Evolutionary conservation across 345 rosid species (phyloP).

Genomic region (Gossypium australe): DNA sequence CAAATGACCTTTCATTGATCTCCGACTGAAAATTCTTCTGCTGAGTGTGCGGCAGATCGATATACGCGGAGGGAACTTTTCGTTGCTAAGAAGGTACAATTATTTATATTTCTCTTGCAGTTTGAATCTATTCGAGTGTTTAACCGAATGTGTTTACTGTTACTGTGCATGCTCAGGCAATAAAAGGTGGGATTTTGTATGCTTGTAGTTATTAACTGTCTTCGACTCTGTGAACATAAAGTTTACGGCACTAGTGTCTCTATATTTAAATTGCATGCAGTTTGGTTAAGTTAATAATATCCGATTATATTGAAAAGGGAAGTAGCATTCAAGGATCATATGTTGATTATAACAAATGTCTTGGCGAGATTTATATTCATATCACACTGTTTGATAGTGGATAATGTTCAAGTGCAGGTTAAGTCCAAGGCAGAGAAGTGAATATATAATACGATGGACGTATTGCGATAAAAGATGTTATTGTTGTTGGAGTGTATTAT

Average conservation of each 20-base stretch:
- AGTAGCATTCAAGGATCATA: neutral
- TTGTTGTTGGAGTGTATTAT: neutral
- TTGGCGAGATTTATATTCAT: neutral
- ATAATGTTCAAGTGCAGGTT: slow-evolving; percentile 34
- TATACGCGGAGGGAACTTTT: slow-evolving; percentile 92
- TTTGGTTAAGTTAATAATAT: neutral
- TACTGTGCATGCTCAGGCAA: neutral
- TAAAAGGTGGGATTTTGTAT: too few relatives aligned
- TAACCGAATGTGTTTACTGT: neutral
- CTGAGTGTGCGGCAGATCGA: slow-evolving; percentile 92
- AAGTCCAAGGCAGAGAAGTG: slow-evolving; percentile 58
- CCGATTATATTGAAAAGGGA: neutral
- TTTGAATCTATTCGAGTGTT: neutral
- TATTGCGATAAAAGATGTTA: slow-evolving; percentile 27
- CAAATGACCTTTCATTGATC: slow-evolving; percentile 1
- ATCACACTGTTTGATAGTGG: neutral
- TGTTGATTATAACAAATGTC: neutral
- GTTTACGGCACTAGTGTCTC: neutral
- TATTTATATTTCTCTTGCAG: neutral
- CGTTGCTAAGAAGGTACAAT: slow-evolving; percentile 78
- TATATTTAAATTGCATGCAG: neutral
- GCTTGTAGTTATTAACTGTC: neutral
- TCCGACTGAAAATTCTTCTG: slow-evolving; percentile 9
- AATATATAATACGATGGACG: slow-evolving; percentile 83
- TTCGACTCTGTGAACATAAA: neutral